Conservation (phyloP, 2,329 filamentous ascomycete species). For the Cercospora sp. region DNA sequence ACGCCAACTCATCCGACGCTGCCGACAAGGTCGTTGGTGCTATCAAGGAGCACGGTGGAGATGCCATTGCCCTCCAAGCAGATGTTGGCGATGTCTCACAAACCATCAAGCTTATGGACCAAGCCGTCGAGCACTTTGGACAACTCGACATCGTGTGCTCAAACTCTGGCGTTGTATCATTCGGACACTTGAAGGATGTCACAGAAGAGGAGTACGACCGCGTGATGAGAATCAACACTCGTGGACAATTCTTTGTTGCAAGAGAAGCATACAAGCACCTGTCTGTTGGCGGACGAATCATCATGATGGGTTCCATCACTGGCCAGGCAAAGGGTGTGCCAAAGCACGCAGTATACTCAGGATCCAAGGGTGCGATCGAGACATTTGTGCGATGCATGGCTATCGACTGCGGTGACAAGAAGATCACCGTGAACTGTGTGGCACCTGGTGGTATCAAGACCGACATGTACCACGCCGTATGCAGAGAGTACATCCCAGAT, state of each 20-base stretch:
- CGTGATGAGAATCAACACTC: constrained; percentile 62
- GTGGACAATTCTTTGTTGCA: constrained; percentile 64
- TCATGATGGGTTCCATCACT: constrained; percentile 58
- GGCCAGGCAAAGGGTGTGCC: constrained; percentile 58
- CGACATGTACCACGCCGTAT: constrained; percentile 63
- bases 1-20: constrained; percentile 63
- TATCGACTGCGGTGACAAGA: constrained; percentile 56
- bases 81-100: constrained; percentile 66
- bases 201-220: constrained; percentile 58
- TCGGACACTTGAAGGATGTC: constrained; percentile 56
- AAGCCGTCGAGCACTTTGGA: constrained; percentile 64
- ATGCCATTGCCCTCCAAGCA: constrained; percentile 65
- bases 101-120: constrained; percentile 63
- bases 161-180: constrained; percentile 62
- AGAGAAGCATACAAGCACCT: constrained; percentile 57
- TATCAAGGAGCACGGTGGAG: constrained; percentile 64
- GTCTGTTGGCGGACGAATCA: constrained; percentile 53
- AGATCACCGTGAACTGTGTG: constrained; percentile 62
- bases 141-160: constrained; percentile 69
- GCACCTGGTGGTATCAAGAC: constrained; percentile 58
- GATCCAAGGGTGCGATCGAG: constrained; percentile 56
- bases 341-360: constrained; percentile 56
- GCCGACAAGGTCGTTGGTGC: constrained; percentile 65
- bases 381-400: constrained; percentile 57
- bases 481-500: constrained; percentile 62